phyloP scores from a whole-genome alignment of 192 early-diverging fungal species.

The Hyaloraphidium curvatum region DNA sequence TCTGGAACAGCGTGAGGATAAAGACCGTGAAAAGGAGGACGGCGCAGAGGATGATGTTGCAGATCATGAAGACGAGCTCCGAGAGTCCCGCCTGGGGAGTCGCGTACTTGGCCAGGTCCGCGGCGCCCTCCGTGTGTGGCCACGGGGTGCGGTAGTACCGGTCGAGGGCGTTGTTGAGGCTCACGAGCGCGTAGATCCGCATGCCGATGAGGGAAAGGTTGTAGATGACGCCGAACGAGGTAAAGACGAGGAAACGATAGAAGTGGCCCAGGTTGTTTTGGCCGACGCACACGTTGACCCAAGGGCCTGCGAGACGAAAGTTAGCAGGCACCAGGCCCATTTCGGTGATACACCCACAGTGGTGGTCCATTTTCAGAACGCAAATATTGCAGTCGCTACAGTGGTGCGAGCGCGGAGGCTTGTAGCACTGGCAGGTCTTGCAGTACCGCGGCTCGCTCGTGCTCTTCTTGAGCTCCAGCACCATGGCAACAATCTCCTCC shows the following conservation, averaged over 20 bases:
- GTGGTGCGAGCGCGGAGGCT: slow-evolving; percentile 65
- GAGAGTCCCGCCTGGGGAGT: slow-evolving; percentile 30
- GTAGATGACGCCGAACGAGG: slow-evolving; percentile 28
- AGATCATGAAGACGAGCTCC: slow-evolving; percentile 50
- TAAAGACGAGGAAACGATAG: slow-evolving; percentile 57
- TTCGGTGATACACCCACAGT: slow-evolving; percentile 21
- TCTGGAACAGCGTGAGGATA: slow-evolving; percentile 44
- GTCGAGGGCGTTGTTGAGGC: slow-evolving; percentile 15
- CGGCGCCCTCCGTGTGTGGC: background rate
- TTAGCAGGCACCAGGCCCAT: background rate
- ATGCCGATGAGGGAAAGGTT: slow-evolving; percentile 29
- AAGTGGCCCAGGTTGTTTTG: slow-evolving; percentile 53
- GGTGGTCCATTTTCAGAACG: slow-evolving; percentile 73
- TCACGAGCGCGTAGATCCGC: slow-evolving; percentile 26
- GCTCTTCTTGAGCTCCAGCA: slow-evolving; percentile 43
- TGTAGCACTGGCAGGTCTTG: slow-evolving; percentile 31
- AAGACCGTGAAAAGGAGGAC: slow-evolving; percentile 50
- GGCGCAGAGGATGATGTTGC: slow-evolving; percentile 49
- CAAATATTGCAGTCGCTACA: slow-evolving; percentile 51
- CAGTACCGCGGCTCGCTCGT: slow-evolving; percentile 51
- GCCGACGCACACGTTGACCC: slow-evolving; percentile 76
- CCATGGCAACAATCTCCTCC: slow-evolving; percentile 19
- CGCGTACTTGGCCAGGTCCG: slow-evolving; percentile 8
- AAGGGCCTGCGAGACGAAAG: slow-evolving; percentile 32
- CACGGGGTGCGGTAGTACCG: slow-evolving; percentile 1